phyloP scores from a whole-genome alignment of 495 filamentous ascomycete genomes.

The Penicillium steckii region DNA sequence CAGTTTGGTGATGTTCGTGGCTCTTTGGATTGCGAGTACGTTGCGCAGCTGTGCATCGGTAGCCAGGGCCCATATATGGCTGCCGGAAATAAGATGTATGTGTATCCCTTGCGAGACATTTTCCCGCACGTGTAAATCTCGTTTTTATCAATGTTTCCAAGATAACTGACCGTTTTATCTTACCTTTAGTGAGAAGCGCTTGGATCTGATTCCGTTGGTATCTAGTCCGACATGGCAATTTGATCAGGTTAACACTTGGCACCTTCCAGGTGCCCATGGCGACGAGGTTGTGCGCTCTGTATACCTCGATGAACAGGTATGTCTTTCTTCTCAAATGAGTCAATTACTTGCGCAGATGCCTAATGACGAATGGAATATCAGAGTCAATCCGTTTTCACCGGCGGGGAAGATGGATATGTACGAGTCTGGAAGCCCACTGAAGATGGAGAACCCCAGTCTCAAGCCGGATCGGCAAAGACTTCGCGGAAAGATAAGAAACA shows the following conservation, averaged over 20 bases:
- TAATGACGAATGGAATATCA: conserved; percentile 25
- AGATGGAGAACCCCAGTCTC: conserved; percentile 14
- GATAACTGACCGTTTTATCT: conserved; percentile 4
- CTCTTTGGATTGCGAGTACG: conserved; percentile 74
- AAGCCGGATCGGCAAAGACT: conserved; percentile 22
- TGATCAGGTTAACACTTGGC: conserved; percentile 58
- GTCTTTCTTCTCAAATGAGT: conserved; percentile 11
- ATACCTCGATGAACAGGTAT: conserved; percentile 66
- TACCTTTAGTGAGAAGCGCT: conserved; percentile 53
- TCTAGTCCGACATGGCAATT: conserved; percentile 59
- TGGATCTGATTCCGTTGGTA: conserved; percentile 66
- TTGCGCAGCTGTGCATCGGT: conserved; percentile 68
- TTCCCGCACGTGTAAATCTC: background rate
- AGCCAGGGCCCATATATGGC: conserved; percentile 45
- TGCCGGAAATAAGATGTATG: conserved; percentile 45
- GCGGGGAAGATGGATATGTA: conserved; percentile 76
- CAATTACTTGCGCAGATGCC: background rate
- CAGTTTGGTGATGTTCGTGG: conserved; percentile 77
- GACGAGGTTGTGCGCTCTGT: conserved; percentile 82
- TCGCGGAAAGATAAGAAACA: conserved; percentile 40
- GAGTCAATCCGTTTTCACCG: conserved; percentile 69
- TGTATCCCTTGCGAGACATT: conserved; percentile 3
- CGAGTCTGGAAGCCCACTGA: conserved; percentile 39
- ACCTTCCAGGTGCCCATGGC: conserved; percentile 74
- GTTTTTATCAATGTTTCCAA: background rate